Base-by-base conservation (phyloP, 1,284 basidiomycete species). In the Ustilago cynodontis region DNA sequence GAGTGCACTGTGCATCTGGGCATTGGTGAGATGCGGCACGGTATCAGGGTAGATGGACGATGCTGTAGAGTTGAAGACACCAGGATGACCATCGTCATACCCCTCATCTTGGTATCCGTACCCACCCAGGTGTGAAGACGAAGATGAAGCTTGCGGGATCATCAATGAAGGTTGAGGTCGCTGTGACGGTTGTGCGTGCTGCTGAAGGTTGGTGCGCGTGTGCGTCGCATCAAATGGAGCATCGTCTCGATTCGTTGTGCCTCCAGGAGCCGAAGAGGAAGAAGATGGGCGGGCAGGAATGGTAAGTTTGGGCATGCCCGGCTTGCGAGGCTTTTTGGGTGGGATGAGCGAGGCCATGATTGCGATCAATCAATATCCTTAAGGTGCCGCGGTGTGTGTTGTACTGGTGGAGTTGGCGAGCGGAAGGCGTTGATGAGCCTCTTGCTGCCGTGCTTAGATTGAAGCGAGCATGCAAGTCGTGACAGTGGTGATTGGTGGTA, bases 231-330 rank as follows among this genome's bases (percentile, higher is more conserved):
- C 53, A 49, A 66, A 50, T 1, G 53, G 14, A 28, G 41, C 52
- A 39, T 76, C 68, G 18, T 66, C 61, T 29, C 53, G 53, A 41
- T 64, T 61, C 6, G 57, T 29, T 20, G 70, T 60, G 9, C 60
- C 65, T 3, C 41, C 57, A 28, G 72, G 65, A n/a, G 72, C 63
- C 13, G 68, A 70, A 18, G 72, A 75, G 7, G 77, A 71, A 0
- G 77, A 66, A 10, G 77, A 53, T 13, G 73, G 75, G 20, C 71
- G 33, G 1, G 64, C 57, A 1, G 81, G 79, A 28, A 84, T 77
- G 33, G 70, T 59, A 20, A 85, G 78, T 60, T 84, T 85, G n/a
- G 83, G 83, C 78, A 82, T 75, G n/a, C 80, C 82, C 28, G 70
- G 69, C 66, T 78, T 71, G 59, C 73, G 72, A 14, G 77, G 77